Conservation (phyloP, 305 asterid species). For the Solanum hybrid region DNA sequence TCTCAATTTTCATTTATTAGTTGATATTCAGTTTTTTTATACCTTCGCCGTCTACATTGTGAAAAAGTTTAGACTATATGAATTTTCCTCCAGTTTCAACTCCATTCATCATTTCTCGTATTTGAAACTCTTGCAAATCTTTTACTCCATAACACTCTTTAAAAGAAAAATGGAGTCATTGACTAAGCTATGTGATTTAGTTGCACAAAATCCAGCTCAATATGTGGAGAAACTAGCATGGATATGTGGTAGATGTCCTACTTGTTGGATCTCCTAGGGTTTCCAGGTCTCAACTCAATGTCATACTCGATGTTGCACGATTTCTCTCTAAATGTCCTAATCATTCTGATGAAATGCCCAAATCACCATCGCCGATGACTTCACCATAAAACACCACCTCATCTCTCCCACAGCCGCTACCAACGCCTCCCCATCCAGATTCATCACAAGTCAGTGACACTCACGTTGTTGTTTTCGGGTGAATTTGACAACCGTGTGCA, state of each 20-base stretch:
- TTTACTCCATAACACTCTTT: not conserved
- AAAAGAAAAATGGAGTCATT: conserved; percentile 43
- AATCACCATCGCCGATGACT: not conserved
- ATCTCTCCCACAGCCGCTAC: no score
- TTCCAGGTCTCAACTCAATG: conserved; percentile 86
- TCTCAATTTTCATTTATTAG: no score
- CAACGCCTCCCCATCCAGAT: no score
- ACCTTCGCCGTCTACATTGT: not conserved
- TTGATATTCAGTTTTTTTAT: no score
- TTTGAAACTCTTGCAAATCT: not conserved
- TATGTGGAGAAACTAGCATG: conserved; percentile 53
- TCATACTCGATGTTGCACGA: conserved; percentile 66
- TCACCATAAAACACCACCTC: not conserved
- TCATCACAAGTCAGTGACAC: no score
- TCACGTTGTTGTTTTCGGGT: not conserved
- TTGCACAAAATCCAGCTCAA: conserved; percentile 53
- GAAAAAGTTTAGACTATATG: not conserved
- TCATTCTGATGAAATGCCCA: conserved; percentile 33
- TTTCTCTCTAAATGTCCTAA: conserved; percentile 65
- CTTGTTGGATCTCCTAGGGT: conserved; percentile 68
- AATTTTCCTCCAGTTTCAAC: not conserved
- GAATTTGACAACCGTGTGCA: not conserved
- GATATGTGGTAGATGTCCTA: conserved; percentile 79
- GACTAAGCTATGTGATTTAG: conserved; percentile 79
- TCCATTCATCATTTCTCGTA: not conserved